Evolutionary conservation across 225 moss, liverwort and hornwort genomes (phyloP).

Genomic region (Ulota crispa): DNA sequence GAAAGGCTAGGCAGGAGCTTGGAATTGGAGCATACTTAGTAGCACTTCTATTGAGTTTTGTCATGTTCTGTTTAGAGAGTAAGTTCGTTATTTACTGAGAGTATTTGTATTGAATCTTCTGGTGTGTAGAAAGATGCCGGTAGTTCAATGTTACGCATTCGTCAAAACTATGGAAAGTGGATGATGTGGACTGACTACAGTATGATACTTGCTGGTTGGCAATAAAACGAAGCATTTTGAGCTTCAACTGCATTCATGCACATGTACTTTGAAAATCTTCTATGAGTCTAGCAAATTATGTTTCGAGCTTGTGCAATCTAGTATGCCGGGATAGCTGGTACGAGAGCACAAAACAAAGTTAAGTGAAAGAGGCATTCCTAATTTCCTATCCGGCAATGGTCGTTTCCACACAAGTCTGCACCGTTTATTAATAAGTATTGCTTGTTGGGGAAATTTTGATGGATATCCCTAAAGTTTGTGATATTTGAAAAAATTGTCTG

Average conservation of each 20-base stretch:
- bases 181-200: background rate
- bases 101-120: conserved; percentile 10
- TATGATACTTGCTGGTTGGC: background rate
- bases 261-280: too few relatives aligned
- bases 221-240: conserved; percentile 4
- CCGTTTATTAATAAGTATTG: too few relatives aligned
- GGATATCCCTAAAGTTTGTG: too few relatives aligned
- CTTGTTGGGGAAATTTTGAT: too few relatives aligned
- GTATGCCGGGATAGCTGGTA: background rate
- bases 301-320: background rate
- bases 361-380: background rate
- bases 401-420: too few relatives aligned
- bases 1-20: background rate
- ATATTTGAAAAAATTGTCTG: too few relatives aligned
- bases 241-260: background rate
- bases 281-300: background rate
- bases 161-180: background rate
- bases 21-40: background rate
- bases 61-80: background rate
- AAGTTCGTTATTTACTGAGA: background rate
- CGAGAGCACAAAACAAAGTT: background rate
- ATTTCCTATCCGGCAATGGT: too few relatives aligned
- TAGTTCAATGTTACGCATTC: background rate
- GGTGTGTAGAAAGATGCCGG: background rate
- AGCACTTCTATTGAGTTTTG: background rate